A percentile compares a stretch with the other conserved stretches of the same genome.
Conservation (phyloP, 257 asterid species). For the Nicotiana benthamiana region DNA sequence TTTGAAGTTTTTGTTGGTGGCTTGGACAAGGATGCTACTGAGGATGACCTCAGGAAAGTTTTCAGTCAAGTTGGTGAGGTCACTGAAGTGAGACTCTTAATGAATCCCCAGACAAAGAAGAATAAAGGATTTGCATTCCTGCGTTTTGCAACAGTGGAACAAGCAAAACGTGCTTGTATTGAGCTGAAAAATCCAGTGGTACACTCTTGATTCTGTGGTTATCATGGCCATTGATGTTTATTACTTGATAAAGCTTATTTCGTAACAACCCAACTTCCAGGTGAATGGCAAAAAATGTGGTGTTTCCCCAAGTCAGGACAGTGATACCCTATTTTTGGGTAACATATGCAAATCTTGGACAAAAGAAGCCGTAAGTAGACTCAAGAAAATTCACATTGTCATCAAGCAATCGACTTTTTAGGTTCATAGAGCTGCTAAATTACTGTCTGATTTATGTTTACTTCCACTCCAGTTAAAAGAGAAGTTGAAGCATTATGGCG, state of each 20-base stretch:
- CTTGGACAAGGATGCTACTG: conserved; percentile 95
- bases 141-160: conserved; percentile 91
- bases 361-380: conserved; percentile 80
- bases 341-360: conserved; percentile 96
- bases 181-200: conserved; percentile 89
- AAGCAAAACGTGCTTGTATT: conserved; percentile 85
- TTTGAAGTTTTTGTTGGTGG: conserved; percentile 97
- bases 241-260: conserved; percentile 23
- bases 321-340: conserved; percentile 92
- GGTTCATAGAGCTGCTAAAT: conserved; percentile 19
- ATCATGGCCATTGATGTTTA: conserved; percentile 19
- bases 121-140: conserved; percentile 97
- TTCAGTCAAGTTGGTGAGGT: conserved; percentile 87
- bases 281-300: conserved; percentile 98
- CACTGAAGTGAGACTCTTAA: conserved; percentile 91
- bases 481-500: conserved; percentile 65
- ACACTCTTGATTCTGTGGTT: conserved; percentile 33
- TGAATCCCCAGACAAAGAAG: conserved; percentile 95
- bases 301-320: conserved; percentile 95
- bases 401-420: conserved; percentile 20
- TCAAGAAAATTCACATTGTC: conserved; percentile 6
- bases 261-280: conserved; percentile 59
- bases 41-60: conserved; percentile 80
- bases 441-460: conserved; percentile 30
- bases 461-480: conserved; percentile 78